These are phyloP conservation scores for Heracleum sosnowskyi DNA, from an alignment of 129 eudicot genomes.

Conservation along the genomic window DNA sequence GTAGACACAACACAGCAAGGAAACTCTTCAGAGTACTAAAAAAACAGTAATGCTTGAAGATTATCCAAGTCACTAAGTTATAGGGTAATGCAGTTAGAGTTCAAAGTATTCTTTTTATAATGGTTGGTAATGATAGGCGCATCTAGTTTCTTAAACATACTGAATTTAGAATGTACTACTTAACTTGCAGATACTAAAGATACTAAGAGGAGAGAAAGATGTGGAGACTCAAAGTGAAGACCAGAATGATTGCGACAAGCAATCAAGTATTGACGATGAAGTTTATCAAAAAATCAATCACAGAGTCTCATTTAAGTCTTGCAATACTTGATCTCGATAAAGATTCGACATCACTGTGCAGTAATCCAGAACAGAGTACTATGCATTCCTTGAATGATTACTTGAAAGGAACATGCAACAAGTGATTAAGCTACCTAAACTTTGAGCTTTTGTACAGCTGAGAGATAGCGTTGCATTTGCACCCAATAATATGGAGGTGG, in stretches of 20 bases:
- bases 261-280: constrained; percentile 52
- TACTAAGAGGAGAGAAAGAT: constrained; percentile 53
- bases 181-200: constrained; percentile 26
- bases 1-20: too few relatives aligned
- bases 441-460: constrained; percentile 8
- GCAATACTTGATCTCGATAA: constrained; percentile 66
- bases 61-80: too few relatives aligned
- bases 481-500: not conserved
- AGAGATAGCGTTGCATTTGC: not conserved
- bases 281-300: constrained; percentile 74
- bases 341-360: constrained; percentile 37
- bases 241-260: constrained; percentile 31
- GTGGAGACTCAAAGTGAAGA: constrained; percentile 11
- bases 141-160: not conserved
- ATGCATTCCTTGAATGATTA: constrained; percentile 54
- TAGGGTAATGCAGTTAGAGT: too few relatives aligned
- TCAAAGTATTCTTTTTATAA: too few relatives aligned
- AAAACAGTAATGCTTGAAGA: too few relatives aligned
- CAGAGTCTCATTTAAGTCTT: constrained; percentile 64
- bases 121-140: too few relatives aligned
- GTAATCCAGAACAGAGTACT: constrained; percentile 42
- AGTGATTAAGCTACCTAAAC: constrained; percentile 29
- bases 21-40: too few relatives aligned
- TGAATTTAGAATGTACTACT: not conserved
- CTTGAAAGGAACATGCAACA: constrained; percentile 62